phyloP scores from a whole-genome alignment of 345 rosid genomes.

The Rhodamnia argentea region DNA sequence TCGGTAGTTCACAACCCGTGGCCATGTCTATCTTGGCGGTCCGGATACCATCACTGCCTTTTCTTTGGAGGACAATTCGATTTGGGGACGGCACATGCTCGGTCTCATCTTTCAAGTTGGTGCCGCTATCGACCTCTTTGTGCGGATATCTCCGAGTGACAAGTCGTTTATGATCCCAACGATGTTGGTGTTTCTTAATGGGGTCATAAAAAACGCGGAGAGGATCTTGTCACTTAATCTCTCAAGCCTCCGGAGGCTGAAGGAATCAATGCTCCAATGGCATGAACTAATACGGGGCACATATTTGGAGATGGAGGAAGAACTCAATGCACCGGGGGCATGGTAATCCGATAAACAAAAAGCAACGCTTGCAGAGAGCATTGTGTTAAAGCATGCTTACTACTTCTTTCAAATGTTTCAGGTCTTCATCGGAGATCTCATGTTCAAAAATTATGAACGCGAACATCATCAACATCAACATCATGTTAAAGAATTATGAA shows the following conservation, averaged over 20 bases:
- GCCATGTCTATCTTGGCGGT: too few species aligned
- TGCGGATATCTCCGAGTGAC: background rate
- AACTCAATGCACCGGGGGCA: rapidly evolving
- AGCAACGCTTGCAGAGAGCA: background rate
- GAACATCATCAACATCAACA: too few species aligned
- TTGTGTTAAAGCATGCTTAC: background rate
- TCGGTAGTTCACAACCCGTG: too few species aligned
- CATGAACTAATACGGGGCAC: rapidly evolving
- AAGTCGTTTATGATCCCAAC: background rate
- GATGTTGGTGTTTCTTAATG: background rate
- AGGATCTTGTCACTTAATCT: background rate
- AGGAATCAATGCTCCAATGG: background rate
- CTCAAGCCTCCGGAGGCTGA: rapidly evolving
- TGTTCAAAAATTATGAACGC: rapidly evolving
- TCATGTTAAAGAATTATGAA: rapidly evolving
- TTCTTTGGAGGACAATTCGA: too few species aligned
- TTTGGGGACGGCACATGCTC: too few species aligned
- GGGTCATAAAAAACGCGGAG: background rate
- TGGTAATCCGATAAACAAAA: background rate
- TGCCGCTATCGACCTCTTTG: too few species aligned
- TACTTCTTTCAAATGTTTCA: background rate
- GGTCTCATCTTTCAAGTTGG: too few species aligned
- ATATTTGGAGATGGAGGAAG: too few species aligned
- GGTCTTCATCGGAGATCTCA: background rate
- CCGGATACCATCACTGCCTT: too few species aligned